phyloP scores from a whole-genome alignment of 768 basidiomycete genomes.

The Termitomyces sp. region DNA sequence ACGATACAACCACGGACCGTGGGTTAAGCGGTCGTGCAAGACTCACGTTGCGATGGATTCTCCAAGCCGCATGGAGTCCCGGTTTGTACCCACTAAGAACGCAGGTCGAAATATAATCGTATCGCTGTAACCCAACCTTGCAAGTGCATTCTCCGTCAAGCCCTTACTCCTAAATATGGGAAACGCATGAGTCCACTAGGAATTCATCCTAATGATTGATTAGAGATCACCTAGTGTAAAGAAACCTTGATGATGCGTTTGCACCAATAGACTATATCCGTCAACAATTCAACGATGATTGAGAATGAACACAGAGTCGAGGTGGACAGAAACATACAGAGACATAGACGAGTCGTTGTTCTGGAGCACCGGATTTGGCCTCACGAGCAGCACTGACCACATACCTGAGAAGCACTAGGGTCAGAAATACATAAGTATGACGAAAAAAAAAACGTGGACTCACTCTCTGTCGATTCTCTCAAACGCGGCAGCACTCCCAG shows the following conservation, averaged over 20 bases:
- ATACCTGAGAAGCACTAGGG: slow-evolving; percentile 36
- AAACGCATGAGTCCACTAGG: neutral
- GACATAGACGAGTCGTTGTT: slow-evolving; percentile 63
- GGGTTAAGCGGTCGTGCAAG: neutral
- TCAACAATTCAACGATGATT: too few relatives aligned
- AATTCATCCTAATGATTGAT: neutral
- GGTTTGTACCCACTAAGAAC: slow-evolving; percentile 40
- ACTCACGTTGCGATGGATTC: slow-evolving; percentile 30
- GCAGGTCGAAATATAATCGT: slow-evolving; percentile 67
- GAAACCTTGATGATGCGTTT: slow-evolving; percentile 38
- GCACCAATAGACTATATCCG: slow-evolving; percentile 39
- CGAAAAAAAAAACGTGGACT: slow-evolving; percentile 15
- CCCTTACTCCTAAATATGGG: slow-evolving; percentile 56
- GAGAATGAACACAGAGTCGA: neutral
- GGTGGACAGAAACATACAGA: slow-evolving; percentile 39
- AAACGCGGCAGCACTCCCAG: slow-evolving; percentile 61
- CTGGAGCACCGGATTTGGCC: slow-evolving; percentile 44
- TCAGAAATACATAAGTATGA: neutral
- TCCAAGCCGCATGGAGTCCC: slow-evolving; percentile 24
- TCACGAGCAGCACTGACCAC: slow-evolving; percentile 69
- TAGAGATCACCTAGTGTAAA: slow-evolving; percentile 41
- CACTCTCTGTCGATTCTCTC: slow-evolving; percentile 77
- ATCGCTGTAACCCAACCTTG: slow-evolving; percentile 62
- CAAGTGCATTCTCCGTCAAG: slow-evolving; percentile 63
- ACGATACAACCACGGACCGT: neutral